These are phyloP conservation scores for Aspergillus ellipticus DNA, from an alignment of 495 filamentous ascomycete species.

Conservation along the genomic window DNA sequence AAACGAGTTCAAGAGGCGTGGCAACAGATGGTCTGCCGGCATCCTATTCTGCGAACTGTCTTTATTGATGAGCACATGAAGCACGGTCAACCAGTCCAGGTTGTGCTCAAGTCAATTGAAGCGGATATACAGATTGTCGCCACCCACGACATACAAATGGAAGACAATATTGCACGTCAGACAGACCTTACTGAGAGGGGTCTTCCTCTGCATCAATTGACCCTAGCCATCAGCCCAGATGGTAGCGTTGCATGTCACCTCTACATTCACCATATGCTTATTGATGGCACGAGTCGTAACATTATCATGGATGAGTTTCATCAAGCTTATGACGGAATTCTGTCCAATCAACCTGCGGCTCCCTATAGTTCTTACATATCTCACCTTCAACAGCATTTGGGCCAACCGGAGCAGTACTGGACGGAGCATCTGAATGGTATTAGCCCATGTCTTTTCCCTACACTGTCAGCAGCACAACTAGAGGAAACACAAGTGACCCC, in stretches of 20 bases:
- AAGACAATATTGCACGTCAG: background rate
- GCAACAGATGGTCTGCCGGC: conserved; percentile 42
- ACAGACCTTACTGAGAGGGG: background rate
- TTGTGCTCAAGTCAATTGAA: conserved; percentile 32
- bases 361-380: conserved; percentile 5
- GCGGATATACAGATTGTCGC: background rate
- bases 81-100: conserved; percentile 35
- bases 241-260: conserved; percentile 33
- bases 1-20: conserved; percentile 30
- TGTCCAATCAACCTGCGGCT: background rate
- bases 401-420: conserved; percentile 7
- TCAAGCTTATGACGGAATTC: conserved; percentile 10
- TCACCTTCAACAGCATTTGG: conserved; percentile 1
- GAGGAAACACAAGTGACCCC: background rate
- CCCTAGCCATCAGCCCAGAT: conserved; percentile 20
- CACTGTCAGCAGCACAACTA: background rate
- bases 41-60: conserved; percentile 45
- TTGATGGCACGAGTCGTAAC: conserved; percentile 26
- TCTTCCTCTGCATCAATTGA: conserved; percentile 34
- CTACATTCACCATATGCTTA: conserved; percentile 42
- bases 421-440: conserved; percentile 12
- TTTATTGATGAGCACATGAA: conserved; percentile 38
- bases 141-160: background rate
- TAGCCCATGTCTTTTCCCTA: conserved; percentile 7
- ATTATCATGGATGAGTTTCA: conserved; percentile 22